Conservation (phyloP, 2,329 filamentous ascomycete genomes). For the Botryotinia globosa region DNA sequence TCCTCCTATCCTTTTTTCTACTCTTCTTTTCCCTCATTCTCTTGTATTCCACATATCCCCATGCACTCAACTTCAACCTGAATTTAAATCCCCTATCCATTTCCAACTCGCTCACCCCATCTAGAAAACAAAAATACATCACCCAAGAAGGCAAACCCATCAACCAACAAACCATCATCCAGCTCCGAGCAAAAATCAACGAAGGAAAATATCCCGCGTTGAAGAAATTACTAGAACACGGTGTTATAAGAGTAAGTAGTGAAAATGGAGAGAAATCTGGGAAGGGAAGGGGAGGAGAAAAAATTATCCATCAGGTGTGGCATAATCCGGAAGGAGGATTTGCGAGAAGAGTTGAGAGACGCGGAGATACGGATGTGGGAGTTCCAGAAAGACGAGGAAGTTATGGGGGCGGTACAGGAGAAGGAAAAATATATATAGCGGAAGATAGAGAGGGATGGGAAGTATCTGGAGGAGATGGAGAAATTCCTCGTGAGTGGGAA, state of each 20-base stretch:
- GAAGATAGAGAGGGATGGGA: neutral
- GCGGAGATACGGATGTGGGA: neutral
- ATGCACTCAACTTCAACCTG: neutral
- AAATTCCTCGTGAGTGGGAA: neutral
- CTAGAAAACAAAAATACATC: neutral
- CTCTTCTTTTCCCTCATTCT: neutral
- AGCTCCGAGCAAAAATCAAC: neutral
- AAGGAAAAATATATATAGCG: neutral
- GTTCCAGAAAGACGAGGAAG: accelerated
- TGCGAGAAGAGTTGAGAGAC: neutral
- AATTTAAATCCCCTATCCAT: neutral
- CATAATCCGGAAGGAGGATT: neutral
- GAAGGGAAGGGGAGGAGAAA: neutral
- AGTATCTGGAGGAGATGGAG: neutral
- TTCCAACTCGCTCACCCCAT: accelerated
- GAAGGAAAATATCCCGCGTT: neutral
- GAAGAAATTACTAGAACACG: neutral
- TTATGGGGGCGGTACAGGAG: neutral
- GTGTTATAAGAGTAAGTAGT: neutral
- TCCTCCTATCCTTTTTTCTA: neutral
- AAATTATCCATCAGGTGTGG: conserved; percentile 13
- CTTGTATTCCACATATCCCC: neutral
- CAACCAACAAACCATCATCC: neutral
- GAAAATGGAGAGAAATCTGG: accelerated
- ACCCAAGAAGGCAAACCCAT: neutral